phyloP scores from a whole-genome alignment of 2,329 filamentous ascomycete species.

The Zalaria obscura region DNA sequence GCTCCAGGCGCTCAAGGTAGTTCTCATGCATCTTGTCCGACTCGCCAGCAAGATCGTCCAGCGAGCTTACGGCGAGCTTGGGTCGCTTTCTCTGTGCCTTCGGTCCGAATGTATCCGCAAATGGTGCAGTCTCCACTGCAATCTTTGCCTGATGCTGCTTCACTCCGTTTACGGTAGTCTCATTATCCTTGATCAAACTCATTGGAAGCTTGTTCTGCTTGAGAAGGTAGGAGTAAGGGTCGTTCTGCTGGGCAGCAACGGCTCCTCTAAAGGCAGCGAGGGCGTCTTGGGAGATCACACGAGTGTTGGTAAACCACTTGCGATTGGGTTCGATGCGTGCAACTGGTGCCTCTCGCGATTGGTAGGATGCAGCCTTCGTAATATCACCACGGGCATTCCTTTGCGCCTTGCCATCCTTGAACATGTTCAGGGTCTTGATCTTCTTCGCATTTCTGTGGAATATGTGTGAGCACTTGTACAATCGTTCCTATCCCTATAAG shows the following conservation, averaged over 20 bases:
- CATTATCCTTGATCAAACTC: conserved; percentile 73
- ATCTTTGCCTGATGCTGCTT: conserved; percentile 94
- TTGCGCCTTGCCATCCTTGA: conserved; percentile 72
- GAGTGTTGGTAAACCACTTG: conserved; percentile 95
- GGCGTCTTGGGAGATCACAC: conserved; percentile 80
- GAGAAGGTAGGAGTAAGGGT: conserved; percentile 88
- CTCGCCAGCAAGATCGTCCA: conserved; percentile 69
- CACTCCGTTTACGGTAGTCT: conserved; percentile 54
- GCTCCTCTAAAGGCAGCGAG: conserved; percentile 78
- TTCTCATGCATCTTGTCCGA: conserved; percentile 67
- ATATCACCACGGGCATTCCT: conserved; percentile 75
- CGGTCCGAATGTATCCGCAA: conserved; percentile 78
- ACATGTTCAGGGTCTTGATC: conserved; percentile 77
- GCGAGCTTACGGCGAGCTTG: conserved; percentile 70
- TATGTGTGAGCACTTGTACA: conserved; percentile 3
- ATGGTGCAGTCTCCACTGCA: conserved; percentile 74
- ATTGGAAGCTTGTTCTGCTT: conserved; percentile 96
- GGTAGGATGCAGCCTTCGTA: conserved; percentile 68
- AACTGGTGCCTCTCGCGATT: conserved; percentile 66
- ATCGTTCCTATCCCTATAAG: neutral
- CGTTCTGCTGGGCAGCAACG: conserved; percentile 75
- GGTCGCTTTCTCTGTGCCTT: conserved; percentile 88
- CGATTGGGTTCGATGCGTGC: conserved; percentile 90
- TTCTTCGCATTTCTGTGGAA: conserved; percentile 55
- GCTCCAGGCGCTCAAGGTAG: conserved; percentile 69